These are phyloP conservation scores for Hanseniaspora vineae DNA, from an alignment of 805 yeast genomes.

Conservation along the genomic window DNA sequence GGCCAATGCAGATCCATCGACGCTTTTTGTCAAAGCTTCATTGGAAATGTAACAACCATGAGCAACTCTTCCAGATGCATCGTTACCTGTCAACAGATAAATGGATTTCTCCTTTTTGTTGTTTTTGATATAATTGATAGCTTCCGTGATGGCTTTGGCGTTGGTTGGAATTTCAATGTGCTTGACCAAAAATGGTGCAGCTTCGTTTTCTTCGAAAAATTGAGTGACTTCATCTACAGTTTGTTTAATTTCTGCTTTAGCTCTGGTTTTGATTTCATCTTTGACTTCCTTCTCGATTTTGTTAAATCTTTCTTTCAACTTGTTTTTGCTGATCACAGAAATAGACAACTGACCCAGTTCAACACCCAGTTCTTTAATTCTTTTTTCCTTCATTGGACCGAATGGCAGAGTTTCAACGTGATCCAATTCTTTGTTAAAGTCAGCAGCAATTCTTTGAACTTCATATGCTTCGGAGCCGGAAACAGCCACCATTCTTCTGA, in stretches of 20 bases:
- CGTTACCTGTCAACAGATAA: conserved; percentile 65
- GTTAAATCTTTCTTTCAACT: conserved; percentile 59
- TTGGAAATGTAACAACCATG: conserved; percentile 88
- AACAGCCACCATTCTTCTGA: conserved; percentile 94
- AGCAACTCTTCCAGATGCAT: conserved; percentile 61
- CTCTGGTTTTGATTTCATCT: conserved; percentile 78
- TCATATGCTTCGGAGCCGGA: conserved; percentile 84
- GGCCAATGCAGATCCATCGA: conserved; percentile 68
- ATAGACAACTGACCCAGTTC: conserved; percentile 70
- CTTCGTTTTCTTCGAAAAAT: conserved; percentile 44
- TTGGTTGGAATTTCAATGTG: conserved; percentile 62
- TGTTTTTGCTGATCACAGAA: conserved; percentile 68
- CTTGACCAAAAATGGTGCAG: conserved; percentile 48
- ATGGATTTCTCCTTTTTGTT: conserved; percentile 62
- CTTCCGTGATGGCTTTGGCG: conserved; percentile 91
- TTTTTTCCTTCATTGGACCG: conserved; percentile 69
- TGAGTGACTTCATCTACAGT: conserved; percentile 64
- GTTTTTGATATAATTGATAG: conserved; percentile 70
- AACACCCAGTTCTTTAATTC: conserved; percentile 73
- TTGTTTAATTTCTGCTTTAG: conserved; percentile 76
- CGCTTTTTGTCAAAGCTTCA: conserved; percentile 52
- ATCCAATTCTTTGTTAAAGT: conserved; percentile 49
- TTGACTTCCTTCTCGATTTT: conserved; percentile 75
- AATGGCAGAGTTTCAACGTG: conserved; percentile 51
- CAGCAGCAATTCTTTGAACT: conserved; percentile 74